phyloP scores from a whole-genome alignment of 352 stramenopile species.

The Globisporangium ultimum region DNA sequence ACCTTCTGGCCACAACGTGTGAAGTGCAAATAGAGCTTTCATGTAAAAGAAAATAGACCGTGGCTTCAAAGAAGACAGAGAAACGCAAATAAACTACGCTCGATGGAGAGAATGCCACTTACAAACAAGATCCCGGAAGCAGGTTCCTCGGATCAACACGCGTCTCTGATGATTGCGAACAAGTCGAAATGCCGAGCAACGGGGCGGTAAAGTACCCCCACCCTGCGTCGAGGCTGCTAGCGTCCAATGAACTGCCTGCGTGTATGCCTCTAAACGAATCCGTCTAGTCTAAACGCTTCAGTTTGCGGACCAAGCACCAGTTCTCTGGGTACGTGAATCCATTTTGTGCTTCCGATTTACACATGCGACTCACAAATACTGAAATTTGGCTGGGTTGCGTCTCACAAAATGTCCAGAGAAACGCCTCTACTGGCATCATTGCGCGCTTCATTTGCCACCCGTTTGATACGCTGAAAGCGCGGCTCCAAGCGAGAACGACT shows the following conservation, averaged over 20 bases:
- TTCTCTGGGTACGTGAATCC: slow-evolving; percentile 48
- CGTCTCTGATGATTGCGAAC: too few species aligned
- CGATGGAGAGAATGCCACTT: too few species aligned
- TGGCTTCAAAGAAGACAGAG: too few species aligned
- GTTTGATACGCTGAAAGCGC: slow-evolving; percentile 90
- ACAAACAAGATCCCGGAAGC: too few species aligned
- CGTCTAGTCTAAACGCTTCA: slow-evolving; percentile 6
- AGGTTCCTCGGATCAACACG: too few species aligned
- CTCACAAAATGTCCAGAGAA: slow-evolving; percentile 43
- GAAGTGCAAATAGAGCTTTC: background rate
- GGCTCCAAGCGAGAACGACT: slow-evolving; percentile 54
- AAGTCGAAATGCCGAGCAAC: too few species aligned
- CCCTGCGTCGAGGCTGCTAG: background rate
- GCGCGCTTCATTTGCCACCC: slow-evolving; percentile 88
- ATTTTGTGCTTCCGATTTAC: background rate
- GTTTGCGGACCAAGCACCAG: slow-evolving; percentile 45
- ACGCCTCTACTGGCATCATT: slow-evolving; percentile 78
- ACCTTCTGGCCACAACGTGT: background rate
- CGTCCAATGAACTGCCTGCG: background rate
- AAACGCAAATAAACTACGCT: background rate
- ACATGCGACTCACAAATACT: background rate
- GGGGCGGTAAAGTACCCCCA: too few species aligned
- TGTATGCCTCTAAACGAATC: too few species aligned
- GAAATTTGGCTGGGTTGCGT: background rate
- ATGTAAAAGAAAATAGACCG: too few species aligned